These are phyloP conservation scores for Fraxinus baroniana DNA, from an alignment of 305 asterid species.

Conservation along the genomic window DNA sequence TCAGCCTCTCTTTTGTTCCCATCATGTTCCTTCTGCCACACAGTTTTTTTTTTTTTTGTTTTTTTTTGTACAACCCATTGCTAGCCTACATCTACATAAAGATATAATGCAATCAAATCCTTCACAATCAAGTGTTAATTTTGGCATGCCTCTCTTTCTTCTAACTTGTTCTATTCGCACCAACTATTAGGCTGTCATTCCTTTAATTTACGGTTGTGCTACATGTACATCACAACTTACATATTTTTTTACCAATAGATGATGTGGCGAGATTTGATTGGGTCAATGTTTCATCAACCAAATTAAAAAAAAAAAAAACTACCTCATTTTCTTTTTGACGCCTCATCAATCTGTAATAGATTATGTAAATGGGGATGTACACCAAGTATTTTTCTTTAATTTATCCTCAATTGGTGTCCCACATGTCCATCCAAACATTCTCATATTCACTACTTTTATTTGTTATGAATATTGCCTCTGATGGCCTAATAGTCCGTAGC, in stretches of 20 bases:
- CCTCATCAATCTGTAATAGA: too few relatives aligned
- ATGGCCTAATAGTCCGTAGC: background rate
- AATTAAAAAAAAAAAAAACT: too few relatives aligned
- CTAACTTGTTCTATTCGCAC: background rate
- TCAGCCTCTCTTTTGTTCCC: background rate
- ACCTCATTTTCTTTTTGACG: too few relatives aligned
- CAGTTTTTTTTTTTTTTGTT: background rate
- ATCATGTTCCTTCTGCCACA: background rate
- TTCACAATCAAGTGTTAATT: background rate
- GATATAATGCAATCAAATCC: background rate
- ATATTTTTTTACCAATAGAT: too few relatives aligned
- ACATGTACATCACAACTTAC: too few relatives aligned
- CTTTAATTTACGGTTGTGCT: background rate
- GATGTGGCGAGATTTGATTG: too few relatives aligned
- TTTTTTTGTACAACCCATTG: background rate
- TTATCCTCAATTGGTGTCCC: background rate
- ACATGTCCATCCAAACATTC: background rate
- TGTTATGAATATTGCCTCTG: background rate
- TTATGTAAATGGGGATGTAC: too few relatives aligned
- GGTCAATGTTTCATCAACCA: too few relatives aligned
- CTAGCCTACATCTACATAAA: background rate
- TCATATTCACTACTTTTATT: background rate
- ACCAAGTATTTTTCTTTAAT: background rate
- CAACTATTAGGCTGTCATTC: background rate
- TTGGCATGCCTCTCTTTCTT: background rate